A percentile compares a stretch with the other conserved stretches of the same genome.
phyloP scores from a whole-genome alignment of 2,329 filamentous ascomycete species.

The Fusarium camptoceras region DNA sequence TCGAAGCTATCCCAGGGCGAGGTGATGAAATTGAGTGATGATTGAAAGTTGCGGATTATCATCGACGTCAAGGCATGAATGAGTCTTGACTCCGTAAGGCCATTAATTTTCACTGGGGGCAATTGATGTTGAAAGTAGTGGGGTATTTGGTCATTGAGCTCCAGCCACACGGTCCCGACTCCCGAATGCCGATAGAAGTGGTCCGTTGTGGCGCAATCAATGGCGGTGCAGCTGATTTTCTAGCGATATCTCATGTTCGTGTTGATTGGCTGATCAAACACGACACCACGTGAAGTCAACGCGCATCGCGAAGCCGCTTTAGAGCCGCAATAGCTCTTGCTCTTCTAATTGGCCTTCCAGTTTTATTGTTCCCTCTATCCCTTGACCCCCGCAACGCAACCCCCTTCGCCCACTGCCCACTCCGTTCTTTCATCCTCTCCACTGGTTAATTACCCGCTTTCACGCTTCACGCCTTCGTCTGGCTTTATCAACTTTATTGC shows the following conservation, averaged over 20 bases:
- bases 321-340: not conserved
- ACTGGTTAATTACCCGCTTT: constrained; percentile 37
- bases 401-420: constrained; percentile 37
- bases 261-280: not conserved
- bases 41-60: constrained; percentile 14
- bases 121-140: constrained; percentile 25
- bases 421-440: constrained; percentile 42
- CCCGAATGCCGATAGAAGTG: constrained; percentile 1
- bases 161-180: not conserved
- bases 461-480: constrained; percentile 35
- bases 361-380: constrained; percentile 10
- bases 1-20: constrained; percentile 19
- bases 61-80: constrained; percentile 32
- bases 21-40: constrained; percentile 28
- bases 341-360: constrained; percentile 27
- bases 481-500: constrained; percentile 32
- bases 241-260: not conserved
- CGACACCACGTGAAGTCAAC: constrained; percentile 22
- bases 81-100: constrained; percentile 25
- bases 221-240: not conserved
- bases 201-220: not conserved
- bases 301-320: constrained; percentile 33
- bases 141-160: constrained; percentile 18
- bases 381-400: constrained; percentile 25
- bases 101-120: constrained; percentile 42